Percentiles rank a stretch among this genome's conserved stretches.
These are phyloP conservation scores for Chaetoceros muelleri DNA, from an alignment of 108 stramenopile genomes.

Conservation along the genomic window DNA sequence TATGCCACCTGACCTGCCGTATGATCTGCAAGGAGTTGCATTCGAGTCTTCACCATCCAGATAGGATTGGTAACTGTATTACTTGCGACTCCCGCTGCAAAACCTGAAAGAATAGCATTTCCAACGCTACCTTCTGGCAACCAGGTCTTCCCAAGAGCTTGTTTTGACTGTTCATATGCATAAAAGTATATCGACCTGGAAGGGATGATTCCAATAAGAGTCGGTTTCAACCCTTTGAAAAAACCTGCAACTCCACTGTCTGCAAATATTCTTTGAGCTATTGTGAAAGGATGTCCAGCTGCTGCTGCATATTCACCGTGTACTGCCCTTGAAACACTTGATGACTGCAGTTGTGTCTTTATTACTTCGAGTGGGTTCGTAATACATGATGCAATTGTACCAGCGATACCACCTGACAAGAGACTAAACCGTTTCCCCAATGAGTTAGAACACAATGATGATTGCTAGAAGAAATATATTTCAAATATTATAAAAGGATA, in stretches of 20 bases:
- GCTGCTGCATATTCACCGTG: slow-evolving; percentile 27
- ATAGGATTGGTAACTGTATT: slow-evolving; percentile 91
- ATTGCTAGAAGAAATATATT: neutral
- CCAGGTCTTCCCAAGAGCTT: slow-evolving; percentile 31
- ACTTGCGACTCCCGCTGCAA: slow-evolving; percentile 47
- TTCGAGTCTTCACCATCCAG: slow-evolving; percentile 90
- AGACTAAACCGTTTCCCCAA: slow-evolving; percentile 18
- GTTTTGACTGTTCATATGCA: slow-evolving; percentile 58
- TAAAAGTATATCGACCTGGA: slow-evolving; percentile 86
- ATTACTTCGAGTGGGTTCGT: slow-evolving; percentile 85
- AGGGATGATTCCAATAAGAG: slow-evolving; percentile 87
- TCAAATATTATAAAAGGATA: neutral
- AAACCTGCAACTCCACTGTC: slow-evolving; percentile 61
- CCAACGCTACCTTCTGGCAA: slow-evolving; percentile 44
- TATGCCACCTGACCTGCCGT: slow-evolving; percentile 71
- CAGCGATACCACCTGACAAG: slow-evolving; percentile 68
- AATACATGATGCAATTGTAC: slow-evolving; percentile 63
- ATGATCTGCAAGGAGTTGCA: slow-evolving; percentile 74
- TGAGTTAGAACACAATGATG: neutral
- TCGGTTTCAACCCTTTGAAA: slow-evolving; percentile 66
- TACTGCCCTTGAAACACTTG: slow-evolving; percentile 25
- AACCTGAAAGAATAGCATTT: slow-evolving; percentile 50
- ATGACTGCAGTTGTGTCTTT: slow-evolving; percentile 89
- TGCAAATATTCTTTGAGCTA: slow-evolving; percentile 61
- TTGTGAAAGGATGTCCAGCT: slow-evolving; percentile 32